Percentiles rank a stretch among this genome's conserved stretches.
These are phyloP conservation scores for Dichotomocladium elegans DNA, from an alignment of 371 early-diverging fungal species.

Conservation along the genomic window DNA sequence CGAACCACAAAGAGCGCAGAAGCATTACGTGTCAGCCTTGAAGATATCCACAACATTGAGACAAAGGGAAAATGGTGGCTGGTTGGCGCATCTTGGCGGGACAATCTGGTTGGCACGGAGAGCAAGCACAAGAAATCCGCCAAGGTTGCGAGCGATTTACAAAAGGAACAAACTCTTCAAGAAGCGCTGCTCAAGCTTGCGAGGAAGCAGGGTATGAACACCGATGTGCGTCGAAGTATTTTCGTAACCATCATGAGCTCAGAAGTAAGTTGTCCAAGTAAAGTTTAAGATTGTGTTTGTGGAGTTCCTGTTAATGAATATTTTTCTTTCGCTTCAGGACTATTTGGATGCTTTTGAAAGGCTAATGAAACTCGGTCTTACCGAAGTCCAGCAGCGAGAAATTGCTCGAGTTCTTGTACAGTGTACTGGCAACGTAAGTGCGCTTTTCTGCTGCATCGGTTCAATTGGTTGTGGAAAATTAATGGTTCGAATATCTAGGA, in stretches of 20 bases:
- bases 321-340: conserved; percentile 50
- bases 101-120: conserved; percentile 56
- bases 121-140: conserved; percentile 29
- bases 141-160: conserved; percentile 33
- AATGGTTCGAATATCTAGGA: conserved; percentile 72
- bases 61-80: conserved; percentile 91
- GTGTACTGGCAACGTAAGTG: conserved; percentile 78
- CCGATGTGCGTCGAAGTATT: conserved; percentile 88
- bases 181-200: conserved; percentile 77
- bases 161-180: conserved; percentile 46
- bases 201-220: conserved; percentile 90
- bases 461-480: neutral
- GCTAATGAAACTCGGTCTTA: conserved; percentile 76
- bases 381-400: conserved; percentile 91
- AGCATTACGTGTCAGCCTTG: conserved; percentile 81
- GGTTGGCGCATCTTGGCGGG: conserved; percentile 81
- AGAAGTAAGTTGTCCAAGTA: conserved; percentile 68
- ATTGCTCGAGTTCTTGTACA: conserved; percentile 89
- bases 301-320: neutral
- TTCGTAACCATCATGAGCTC: conserved; percentile 91
- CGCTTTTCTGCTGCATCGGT: no score
- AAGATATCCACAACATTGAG: conserved; percentile 81
- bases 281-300: no score
- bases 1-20: conserved; percentile 56
- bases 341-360: conserved; percentile 91